phyloP scores from a whole-genome alignment of 2,329 filamentous ascomycete species.

The Ceratocystis cubensis region DNA sequence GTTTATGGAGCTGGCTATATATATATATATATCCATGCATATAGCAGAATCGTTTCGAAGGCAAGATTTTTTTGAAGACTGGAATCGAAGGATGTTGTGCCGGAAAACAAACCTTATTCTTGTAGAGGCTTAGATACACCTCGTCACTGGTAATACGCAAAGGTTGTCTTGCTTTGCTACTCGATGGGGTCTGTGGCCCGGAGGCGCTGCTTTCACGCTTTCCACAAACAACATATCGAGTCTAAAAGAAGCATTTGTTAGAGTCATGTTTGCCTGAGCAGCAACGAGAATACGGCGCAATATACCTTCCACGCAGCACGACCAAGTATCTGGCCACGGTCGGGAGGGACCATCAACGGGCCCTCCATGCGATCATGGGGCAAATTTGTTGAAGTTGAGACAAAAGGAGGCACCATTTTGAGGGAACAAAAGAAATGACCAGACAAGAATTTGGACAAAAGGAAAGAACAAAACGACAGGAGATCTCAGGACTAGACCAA shows the following conservation, averaged over 20 bases:
- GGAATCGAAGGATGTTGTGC: background rate
- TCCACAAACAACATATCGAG: slow-evolving; percentile 48
- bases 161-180: slow-evolving; percentile 29
- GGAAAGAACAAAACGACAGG: background rate
- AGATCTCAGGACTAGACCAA: slow-evolving; percentile 54
- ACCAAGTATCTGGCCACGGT: slow-evolving; percentile 39
- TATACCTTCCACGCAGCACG: slow-evolving; percentile 41
- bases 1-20: background rate
- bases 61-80: too few species aligned
- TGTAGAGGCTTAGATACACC: slow-evolving; percentile 40
- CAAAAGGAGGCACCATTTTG: slow-evolving; percentile 7
- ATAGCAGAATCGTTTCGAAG: too few species aligned
- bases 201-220: slow-evolving; percentile 18
- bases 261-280: background rate
- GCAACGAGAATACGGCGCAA: background rate
- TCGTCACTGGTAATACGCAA: slow-evolving; percentile 28
- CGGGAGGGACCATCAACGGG: slow-evolving; percentile 38
- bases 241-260: slow-evolving; percentile 28
- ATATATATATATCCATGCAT: too few species aligned
- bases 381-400: slow-evolving; percentile 22
- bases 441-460: background rate
- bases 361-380: slow-evolving; percentile 33
- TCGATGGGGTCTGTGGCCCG: slow-evolving; percentile 28
- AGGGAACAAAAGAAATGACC: background rate
- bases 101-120: slow-evolving; percentile 37